These are phyloP conservation scores for Citrullus amarus DNA, from an alignment of 306 rosid species.

Conservation along the genomic window DNA sequence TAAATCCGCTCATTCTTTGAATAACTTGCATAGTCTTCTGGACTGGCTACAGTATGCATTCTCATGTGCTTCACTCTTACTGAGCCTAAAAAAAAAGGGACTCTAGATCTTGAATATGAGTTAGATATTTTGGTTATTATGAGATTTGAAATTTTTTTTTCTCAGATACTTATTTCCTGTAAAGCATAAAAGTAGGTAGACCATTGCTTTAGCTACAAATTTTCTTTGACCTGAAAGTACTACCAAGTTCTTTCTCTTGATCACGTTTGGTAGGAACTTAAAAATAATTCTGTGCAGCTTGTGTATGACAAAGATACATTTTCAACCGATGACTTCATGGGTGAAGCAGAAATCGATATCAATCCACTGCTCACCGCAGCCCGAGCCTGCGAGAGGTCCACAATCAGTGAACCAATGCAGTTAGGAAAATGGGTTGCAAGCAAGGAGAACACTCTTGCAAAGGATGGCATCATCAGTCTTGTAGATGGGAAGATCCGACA, in stretches of 20 bases:
- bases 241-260: background rate
- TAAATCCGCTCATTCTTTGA: background rate
- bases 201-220: background rate
- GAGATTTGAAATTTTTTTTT: background rate
- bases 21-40: background rate
- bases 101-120: background rate
- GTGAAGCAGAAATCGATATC: conserved; percentile 91
- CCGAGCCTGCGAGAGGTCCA: conserved; percentile 47
- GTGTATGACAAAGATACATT: conserved; percentile 88
- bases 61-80: background rate
- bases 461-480: conserved; percentile 51
- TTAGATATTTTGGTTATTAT: background rate
- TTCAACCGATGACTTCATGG: conserved; percentile 85
- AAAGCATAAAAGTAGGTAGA: background rate
- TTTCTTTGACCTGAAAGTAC: background rate
- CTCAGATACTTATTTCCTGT: background rate
- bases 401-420: conserved; percentile 27
- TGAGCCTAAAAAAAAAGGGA: background rate
- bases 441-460: conserved; percentile 38
- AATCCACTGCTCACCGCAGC: conserved; percentile 78
- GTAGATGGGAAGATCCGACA: conserved; percentile 64
- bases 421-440: conserved; percentile 56
- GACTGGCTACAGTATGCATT: background rate
- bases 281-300: conserved; percentile 35
- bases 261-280: background rate